Percentiles rank a stretch among this genome's conserved stretches.
phyloP scores from a whole-genome alignment of 495 filamentous ascomycete species.

The Platismatia glauca region DNA sequence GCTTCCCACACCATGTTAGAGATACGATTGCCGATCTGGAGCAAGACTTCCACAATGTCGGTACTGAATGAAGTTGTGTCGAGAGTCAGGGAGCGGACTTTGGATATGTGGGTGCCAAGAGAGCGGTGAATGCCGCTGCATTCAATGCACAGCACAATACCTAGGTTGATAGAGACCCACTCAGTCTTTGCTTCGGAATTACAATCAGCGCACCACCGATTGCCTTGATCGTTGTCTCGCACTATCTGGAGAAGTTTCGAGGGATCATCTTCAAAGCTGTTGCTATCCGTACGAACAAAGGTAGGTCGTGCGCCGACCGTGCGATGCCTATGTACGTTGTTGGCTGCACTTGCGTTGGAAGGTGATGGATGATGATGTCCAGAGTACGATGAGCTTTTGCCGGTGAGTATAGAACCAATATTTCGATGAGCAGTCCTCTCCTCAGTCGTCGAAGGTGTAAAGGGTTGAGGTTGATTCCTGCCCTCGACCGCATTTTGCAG shows the following conservation, averaged over 20 bases:
- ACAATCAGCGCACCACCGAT: constrained; percentile 92
- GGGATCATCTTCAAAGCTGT: constrained; percentile 69
- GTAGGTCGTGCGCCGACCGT: constrained; percentile 85
- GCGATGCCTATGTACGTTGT: constrained; percentile 64
- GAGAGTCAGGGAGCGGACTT: constrained; percentile 88
- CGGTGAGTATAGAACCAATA: constrained; percentile 84
- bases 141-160: constrained; percentile 94
- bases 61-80: constrained; percentile 93
- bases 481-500: constrained; percentile 92
- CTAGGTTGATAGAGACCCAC: constrained; percentile 98
- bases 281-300: constrained; percentile 56
- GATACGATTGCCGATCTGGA: constrained; percentile 85
- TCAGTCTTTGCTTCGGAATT: constrained; percentile 85
- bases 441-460: constrained; percentile 38
- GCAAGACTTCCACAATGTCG: constrained; percentile 89
- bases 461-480: constrained; percentile 43
- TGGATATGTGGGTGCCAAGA: constrained; percentile 94
- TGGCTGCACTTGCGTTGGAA: constrained; percentile 40
- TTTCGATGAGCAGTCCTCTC: constrained; percentile 60
- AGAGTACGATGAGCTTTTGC: constrained; percentile 76
- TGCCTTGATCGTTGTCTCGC: constrained; percentile 84
- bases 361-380: constrained; percentile 45
- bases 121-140: constrained; percentile 97
- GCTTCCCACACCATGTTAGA: constrained; percentile 98
- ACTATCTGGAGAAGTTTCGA: constrained; percentile 77